Percentiles rank a stretch among this genome's conserved stretches.
These are phyloP conservation scores for Plenodomus tracheiphilus DNA, from an alignment of 2,329 filamentous ascomycete species.

Conservation along the genomic window DNA sequence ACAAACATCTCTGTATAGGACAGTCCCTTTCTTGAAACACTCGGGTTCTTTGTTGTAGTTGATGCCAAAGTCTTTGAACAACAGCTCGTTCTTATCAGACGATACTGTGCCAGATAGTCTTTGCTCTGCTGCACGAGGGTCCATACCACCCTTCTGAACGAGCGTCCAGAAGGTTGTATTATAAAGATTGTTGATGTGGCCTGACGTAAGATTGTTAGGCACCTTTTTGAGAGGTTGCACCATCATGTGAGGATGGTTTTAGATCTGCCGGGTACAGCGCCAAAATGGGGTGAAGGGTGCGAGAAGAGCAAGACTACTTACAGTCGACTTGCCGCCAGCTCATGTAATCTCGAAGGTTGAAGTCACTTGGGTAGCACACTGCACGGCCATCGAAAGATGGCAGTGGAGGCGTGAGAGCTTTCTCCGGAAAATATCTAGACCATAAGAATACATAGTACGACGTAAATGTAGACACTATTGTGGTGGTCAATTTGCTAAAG, in stretches of 20 bases:
- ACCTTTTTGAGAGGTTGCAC: background rate
- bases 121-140: constrained; percentile 77
- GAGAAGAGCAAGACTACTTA: constrained; percentile 49
- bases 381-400: constrained; percentile 93
- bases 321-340: constrained; percentile 97
- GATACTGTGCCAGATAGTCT: constrained; percentile 79
- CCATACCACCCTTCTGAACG: constrained; percentile 76
- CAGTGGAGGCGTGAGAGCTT: constrained; percentile 69
- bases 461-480: constrained; percentile 90
- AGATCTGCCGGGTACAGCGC: background rate
- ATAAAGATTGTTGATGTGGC: constrained; percentile 97
- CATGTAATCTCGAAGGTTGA: constrained; percentile 90
- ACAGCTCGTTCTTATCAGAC: constrained; percentile 91
- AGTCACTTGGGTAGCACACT: constrained; percentile 81
- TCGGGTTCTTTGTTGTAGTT: constrained; percentile 98
- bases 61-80: constrained; percentile 85
- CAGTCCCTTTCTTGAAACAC: constrained; percentile 90
- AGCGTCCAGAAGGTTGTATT: constrained; percentile 96
- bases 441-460: constrained; percentile 86
- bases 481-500: constrained; percentile 82
- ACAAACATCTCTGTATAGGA: constrained; percentile 77
- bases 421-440: constrained; percentile 74
- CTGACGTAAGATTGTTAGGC: constrained; percentile 48
- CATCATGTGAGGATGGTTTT: background rate
- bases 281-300: background rate